Conservation (phyloP, 257 asterid genomes). For the Penstemon barbatus region DNA sequence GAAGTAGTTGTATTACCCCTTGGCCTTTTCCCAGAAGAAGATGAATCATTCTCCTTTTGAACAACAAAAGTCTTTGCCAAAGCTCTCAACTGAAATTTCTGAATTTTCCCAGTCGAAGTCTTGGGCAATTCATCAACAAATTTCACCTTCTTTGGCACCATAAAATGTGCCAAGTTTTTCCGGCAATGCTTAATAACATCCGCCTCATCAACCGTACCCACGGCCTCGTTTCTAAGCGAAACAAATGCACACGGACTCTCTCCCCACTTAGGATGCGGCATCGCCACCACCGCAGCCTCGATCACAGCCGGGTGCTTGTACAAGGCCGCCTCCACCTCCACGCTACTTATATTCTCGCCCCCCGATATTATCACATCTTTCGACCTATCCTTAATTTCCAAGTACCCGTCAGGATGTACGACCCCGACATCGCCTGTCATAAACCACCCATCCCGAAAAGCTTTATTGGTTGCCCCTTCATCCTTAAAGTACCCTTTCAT, state of each 20-base stretch:
- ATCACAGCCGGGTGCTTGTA: conserved; percentile 49
- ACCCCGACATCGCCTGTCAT: conserved; percentile 85
- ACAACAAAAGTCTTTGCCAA: conserved; percentile 45
- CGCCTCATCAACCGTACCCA: conserved; percentile 32
- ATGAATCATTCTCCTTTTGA: conserved; percentile 20
- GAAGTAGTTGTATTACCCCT: background rate
- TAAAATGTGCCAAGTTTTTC: conserved; percentile 55
- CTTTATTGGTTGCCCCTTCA: conserved; percentile 47
- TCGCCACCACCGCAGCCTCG: conserved; percentile 93
- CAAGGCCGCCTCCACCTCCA: conserved; percentile 72
- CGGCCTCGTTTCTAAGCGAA: conserved; percentile 18
- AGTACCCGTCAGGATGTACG: conserved; percentile 77
- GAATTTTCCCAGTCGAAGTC: conserved; percentile 70
- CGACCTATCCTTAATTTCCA: conserved; percentile 79
- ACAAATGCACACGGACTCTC: conserved; percentile 66
- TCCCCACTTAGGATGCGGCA: conserved; percentile 90
- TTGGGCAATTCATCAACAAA: conserved; percentile 70
- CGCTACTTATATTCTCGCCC: conserved; percentile 89
- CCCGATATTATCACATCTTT: conserved; percentile 92
- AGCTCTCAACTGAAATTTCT: conserved; percentile 61
- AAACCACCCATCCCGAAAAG: conserved; percentile 73
- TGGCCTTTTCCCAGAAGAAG: conserved; percentile 12
- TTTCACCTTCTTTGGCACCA: conserved; percentile 76
- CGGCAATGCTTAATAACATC: conserved; percentile 64
- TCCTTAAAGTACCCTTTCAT: conserved; percentile 86